These are phyloP conservation scores for Solanum bulbocastanum DNA, from an alignment of 257 asterid species.

Conservation along the genomic window DNA sequence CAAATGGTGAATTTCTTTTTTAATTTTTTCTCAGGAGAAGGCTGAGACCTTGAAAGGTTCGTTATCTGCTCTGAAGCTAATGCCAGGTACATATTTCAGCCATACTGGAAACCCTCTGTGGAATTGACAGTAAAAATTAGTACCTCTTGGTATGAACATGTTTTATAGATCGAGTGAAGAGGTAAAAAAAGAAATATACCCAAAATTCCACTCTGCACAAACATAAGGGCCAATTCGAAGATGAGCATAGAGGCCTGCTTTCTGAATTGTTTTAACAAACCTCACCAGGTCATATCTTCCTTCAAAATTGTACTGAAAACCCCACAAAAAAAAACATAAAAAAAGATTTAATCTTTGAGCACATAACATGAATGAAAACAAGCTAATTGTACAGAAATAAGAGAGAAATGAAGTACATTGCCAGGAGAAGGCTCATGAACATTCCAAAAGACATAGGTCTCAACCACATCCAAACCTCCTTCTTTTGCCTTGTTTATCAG, in stretches of 20 bases:
- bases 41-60: conserved; percentile 20
- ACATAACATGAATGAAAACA: not conserved
- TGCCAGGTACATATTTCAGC: conserved; percentile 22
- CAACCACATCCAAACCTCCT: conserved; percentile 22
- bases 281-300: conserved; percentile 22
- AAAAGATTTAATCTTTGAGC: not conserved
- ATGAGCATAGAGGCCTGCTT: conserved; percentile 22
- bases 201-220: conserved; percentile 25
- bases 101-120: conserved; percentile 22
- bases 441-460: conserved; percentile 22
- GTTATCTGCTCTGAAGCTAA: conserved; percentile 18
- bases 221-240: conserved; percentile 22
- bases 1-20: not conserved
- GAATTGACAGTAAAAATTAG: not conserved
- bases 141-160: not conserved
- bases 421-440: conserved; percentile 25
- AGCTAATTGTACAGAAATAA: not conserved
- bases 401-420: conserved; percentile 1
- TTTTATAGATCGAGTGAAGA: not conserved
- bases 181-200: not conserved
- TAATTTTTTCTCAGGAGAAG: not conserved
- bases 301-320: conserved; percentile 16
- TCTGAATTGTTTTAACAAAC: conserved; percentile 14
- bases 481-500: conserved; percentile 17
- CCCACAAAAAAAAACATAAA: not conserved